Conservation (phyloP, 257 asterid species). For the Solanum etuberosum region DNA sequence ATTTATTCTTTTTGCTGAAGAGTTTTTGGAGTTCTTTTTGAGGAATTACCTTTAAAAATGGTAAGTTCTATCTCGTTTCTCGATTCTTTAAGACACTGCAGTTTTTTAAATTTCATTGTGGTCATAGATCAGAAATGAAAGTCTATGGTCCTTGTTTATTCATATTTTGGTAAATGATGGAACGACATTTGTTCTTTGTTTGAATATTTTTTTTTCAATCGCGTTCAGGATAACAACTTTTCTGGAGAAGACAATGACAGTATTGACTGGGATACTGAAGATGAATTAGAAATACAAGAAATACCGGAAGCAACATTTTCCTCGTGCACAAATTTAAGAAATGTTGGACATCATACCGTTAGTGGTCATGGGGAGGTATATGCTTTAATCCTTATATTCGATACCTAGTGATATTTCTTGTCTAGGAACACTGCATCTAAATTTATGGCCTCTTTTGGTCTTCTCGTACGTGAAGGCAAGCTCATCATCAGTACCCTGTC, state of each 20-base stretch:
- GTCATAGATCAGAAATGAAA: neutral
- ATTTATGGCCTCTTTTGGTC: neutral
- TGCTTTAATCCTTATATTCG: neutral
- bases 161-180: neutral
- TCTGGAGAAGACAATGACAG: constrained; percentile 14
- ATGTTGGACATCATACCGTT: neutral
- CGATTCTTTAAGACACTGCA: neutral
- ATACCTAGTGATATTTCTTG: neutral
- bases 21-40: neutral
- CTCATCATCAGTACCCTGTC: constrained; percentile 12
- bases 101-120: neutral
- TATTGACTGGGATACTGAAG: constrained; percentile 35
- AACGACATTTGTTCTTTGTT: neutral
- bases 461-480: constrained; percentile 6
- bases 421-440: neutral
- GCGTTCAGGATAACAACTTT: constrained; percentile 7
- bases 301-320: neutral
- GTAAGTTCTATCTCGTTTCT: neutral
- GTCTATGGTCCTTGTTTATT: neutral
- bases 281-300: constrained; percentile 20
- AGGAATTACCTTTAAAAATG: neutral
- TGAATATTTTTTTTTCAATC: neutral
- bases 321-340: neutral
- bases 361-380: constrained; percentile 1
- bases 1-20: neutral